phyloP scores from a whole-genome alignment of 2,329 filamentous ascomycete species.

The Elsinoe ampelina region DNA sequence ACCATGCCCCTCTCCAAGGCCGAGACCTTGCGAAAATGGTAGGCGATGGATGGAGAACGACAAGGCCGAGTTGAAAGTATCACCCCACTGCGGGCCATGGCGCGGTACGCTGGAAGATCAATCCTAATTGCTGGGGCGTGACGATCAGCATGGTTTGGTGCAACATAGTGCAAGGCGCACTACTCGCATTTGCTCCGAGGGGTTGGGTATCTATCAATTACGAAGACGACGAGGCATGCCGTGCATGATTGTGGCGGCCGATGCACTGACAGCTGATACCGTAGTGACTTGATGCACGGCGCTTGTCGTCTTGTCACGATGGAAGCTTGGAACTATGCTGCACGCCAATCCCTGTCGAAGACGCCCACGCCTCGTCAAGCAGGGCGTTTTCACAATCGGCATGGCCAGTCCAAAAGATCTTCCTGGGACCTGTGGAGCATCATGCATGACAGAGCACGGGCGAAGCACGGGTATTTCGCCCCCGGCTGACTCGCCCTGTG shows the following conservation, averaged over 20 bases:
- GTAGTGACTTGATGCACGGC: neutral
- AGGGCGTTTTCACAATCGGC: neutral
- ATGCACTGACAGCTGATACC: neutral
- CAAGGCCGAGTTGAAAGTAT: neutral
- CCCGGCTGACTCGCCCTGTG: neutral
- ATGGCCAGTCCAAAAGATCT: constrained; percentile 8
- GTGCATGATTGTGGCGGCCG: constrained; percentile 2
- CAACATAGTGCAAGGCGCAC: neutral
- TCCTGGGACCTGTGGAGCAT: neutral
- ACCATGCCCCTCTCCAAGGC: neutral
- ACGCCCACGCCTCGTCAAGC: neutral
- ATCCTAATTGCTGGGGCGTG: neutral
- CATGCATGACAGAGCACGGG: constrained; percentile 9
- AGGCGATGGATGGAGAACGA: neutral
- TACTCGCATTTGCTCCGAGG: constrained; percentile 1
- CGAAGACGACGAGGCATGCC: neutral
- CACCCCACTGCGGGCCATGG: constrained; percentile 1
- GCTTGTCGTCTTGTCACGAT: neutral
- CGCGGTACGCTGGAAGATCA: neutral
- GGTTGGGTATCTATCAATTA: neutral
- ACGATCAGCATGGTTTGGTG: constrained; percentile 1
- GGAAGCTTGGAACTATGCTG: neutral
- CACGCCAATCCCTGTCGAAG: neutral
- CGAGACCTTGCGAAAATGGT: constrained; percentile 5
- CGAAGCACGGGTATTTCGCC: neutral